Conservation (phyloP, 1,284 basidiomycete genomes). For the Ustilago cynodontis region DNA sequence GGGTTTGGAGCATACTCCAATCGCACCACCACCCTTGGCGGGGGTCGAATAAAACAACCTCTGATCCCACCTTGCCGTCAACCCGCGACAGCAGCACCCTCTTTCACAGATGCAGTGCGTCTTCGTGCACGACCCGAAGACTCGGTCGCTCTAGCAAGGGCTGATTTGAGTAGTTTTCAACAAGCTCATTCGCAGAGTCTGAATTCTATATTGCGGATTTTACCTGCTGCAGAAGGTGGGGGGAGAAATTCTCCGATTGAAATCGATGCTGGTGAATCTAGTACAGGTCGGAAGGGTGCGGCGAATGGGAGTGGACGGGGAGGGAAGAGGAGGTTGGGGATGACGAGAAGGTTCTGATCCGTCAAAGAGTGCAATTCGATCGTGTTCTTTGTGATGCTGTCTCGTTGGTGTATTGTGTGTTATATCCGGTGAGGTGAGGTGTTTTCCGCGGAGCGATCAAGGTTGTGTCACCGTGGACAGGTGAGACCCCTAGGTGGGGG, state of each 20-base stretch:
- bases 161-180: conserved; percentile 53
- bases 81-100: conserved; percentile 22
- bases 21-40: conserved; percentile 1
- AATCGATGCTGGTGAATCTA: conserved; percentile 6
- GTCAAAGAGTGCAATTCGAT: neutral
- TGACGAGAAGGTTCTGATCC: conserved; percentile 29
- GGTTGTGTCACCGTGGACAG: no score
- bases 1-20: conserved; percentile 14
- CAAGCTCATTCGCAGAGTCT: conserved; percentile 39
- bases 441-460: no score
- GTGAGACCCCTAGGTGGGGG: neutral
- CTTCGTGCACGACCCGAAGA: conserved; percentile 43
- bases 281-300: neutral
- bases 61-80: conserved; percentile 38
- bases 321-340: conserved; percentile 33
- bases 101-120: conserved; percentile 45
- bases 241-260: conserved; percentile 35
- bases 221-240: conserved; percentile 19
- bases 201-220: conserved; percentile 31
- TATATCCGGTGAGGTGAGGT: neutral
- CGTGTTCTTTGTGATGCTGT: neutral
- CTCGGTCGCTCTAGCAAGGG: conserved; percentile 33
- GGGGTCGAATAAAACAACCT: conserved; percentile 19
- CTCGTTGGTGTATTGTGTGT: neutral
- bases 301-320: neutral